These are phyloP conservation scores for Malania oleifera DNA, from an alignment of 164 flowering plant genomes.

Conservation along the genomic window DNA sequence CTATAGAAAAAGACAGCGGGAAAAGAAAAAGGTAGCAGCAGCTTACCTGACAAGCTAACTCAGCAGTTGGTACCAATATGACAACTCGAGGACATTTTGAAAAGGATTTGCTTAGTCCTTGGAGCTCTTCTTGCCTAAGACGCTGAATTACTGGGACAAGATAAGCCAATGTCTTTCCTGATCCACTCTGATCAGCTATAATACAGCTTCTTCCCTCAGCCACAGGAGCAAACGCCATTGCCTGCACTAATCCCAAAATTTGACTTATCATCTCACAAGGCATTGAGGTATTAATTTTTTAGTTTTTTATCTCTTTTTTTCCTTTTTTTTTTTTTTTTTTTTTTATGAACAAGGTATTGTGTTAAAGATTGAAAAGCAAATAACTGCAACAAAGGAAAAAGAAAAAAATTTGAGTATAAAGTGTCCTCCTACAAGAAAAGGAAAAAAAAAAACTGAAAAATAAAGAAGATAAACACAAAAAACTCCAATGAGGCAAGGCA, in stretches of 20 bases:
- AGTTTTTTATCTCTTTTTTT: no score
- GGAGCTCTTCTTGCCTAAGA: conserved; percentile 83
- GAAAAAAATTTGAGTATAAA: no score
- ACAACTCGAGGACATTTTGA: conserved; percentile 67
- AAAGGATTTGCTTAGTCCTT: conserved; percentile 63
- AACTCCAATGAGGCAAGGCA: no score
- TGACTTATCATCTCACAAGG: neutral
- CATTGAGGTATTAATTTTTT: no score
- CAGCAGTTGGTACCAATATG: conserved; percentile 89
- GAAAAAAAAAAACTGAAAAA: no score
- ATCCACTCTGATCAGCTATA: conserved; percentile 97
- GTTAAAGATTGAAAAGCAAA: no score
- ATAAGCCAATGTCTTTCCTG: conserved; percentile 95
- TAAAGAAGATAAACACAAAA: no score
- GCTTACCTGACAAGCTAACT: conserved; percentile 90
- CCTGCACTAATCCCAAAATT: conserved; percentile 41
- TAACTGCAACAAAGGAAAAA: no score
- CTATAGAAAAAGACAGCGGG: neutral
- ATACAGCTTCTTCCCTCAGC: conserved; percentile 72
- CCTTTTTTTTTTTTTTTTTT: no score
- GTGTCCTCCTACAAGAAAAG: no score
- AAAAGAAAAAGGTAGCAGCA: neutral
- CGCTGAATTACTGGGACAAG: conserved; percentile 78
- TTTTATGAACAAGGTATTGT: no score
- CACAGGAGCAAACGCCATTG: conserved; percentile 70